A percentile compares a stretch with the other conserved stretches of the same genome.
These are phyloP conservation scores for Polygonum aviculare DNA, from an alignment of 148 eudicot genomes.

Conservation along the genomic window DNA sequence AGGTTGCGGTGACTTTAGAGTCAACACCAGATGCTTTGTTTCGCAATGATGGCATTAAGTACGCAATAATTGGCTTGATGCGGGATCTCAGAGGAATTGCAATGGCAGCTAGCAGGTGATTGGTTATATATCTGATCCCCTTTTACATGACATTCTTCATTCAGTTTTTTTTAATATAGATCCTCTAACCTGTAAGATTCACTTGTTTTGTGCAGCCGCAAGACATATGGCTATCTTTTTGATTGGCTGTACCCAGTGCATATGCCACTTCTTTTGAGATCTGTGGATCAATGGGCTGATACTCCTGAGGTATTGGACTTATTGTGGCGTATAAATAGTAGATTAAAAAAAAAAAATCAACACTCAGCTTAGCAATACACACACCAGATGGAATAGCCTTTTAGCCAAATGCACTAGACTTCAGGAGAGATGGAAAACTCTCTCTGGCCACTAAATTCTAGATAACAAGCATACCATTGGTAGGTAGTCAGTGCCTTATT, in stretches of 20 bases:
- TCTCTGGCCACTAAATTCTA: background rate
- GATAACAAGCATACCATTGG: background rate
- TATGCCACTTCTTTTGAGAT: conserved; percentile 72
- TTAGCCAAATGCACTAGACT: background rate
- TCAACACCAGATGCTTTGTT: conserved; percentile 61
- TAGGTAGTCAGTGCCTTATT: background rate
- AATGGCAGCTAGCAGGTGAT: conserved; percentile 77
- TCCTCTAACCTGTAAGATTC: background rate
- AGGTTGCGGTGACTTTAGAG: conserved; percentile 73
- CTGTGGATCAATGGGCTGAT: conserved; percentile 75
- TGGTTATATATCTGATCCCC: background rate
- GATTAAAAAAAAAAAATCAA: background rate
- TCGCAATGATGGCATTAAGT: conserved; percentile 66
- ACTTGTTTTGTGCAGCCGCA: conserved; percentile 44
- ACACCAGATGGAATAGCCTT: background rate
- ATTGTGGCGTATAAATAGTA: background rate
- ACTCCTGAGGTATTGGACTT: conserved; percentile 57
- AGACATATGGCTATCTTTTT: conserved; percentile 73
- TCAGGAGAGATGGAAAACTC: background rate
- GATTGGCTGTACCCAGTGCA: conserved; percentile 88
- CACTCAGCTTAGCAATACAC: background rate
- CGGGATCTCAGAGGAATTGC: conserved; percentile 89
- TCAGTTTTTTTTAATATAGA: background rate
- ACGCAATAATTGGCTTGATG: conserved; percentile 75
- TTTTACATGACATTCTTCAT: background rate